Evolutionary conservation across 2,329 filamentous ascomycete species (phyloP), one percentile per base, ranked within the genome.

Genomic region (Esteya vermicola): DNA sequence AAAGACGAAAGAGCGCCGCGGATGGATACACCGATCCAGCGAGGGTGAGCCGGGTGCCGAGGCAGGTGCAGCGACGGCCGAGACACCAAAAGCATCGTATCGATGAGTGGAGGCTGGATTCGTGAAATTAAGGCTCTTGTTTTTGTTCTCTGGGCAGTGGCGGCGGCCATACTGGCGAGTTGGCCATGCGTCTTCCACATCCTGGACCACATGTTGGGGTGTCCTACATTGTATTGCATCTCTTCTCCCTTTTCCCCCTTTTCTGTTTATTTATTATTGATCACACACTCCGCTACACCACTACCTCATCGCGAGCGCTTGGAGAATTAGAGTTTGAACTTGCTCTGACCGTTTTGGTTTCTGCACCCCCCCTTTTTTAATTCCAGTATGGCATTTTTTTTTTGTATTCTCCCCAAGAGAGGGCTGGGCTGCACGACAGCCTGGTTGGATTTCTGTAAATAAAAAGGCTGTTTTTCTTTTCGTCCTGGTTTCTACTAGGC

Each of bases 1-100:
- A 6, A 39, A 41, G 40, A 25, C 22, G 27, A 35, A 35, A n/a
- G 39, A 40, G 13, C 34, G 34, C 8, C 40, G 28, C 22, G 19
- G 6, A 16, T 30, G 21, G 21, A 33, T 38, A 6, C 27, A 31
- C 27, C 22, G 22, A 30, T 30, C 33, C 20, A 21, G n/a, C 16
- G 28, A 38, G 23, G 28, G 22, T 10, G 34, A 38, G 16, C 9
- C 16, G 4, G 22, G 7, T 12, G 30, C 22, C 9, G 14, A 25
- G 5, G 33, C 33, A 28, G 36, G 26, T 6, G 31, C 28, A n/a
- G 26, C 39, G 19, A 35, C 40, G n/a, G 23, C 34, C 9, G 40
- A 41, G 19, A 28, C 27, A 1, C 39, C 39, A 4, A 41, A 41
- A 27, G 39, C 33, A 22, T 34, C 39, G 14, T 25, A 33, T 9